A percentile compares a stretch with the other conserved stretches of the same genome.
phyloP scores from a whole-genome alignment of 345 rosid species.

The Eucalyptus camaldulensis region DNA sequence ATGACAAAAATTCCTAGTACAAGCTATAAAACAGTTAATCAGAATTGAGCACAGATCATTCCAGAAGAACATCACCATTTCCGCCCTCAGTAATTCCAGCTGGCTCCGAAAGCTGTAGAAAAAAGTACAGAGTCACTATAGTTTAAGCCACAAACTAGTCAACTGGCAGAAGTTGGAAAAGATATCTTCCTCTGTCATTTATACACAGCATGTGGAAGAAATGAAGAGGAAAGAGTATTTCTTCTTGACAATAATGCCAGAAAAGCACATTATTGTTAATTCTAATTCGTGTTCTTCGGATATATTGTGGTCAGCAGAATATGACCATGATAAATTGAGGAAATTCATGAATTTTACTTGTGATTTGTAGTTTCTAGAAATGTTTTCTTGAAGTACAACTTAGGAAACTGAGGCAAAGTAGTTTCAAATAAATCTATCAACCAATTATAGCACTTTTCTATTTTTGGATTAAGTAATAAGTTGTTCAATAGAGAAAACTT shows the following conservation, averaged over 20 bases:
- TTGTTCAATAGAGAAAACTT: neutral
- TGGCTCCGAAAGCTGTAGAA: conserved; percentile 85
- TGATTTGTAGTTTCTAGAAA: neutral
- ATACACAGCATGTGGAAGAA: neutral
- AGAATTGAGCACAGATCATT: neutral
- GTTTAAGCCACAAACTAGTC: neutral
- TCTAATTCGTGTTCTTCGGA: neutral
- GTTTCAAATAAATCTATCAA: neutral
- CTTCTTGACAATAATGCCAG: neutral
- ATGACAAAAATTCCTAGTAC: neutral
- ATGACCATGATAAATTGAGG: neutral
- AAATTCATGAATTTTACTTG: neutral
- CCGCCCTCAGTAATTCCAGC: conserved; percentile 69
- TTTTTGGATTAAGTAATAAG: neutral
- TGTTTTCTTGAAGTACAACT: neutral
- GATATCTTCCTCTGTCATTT: neutral
- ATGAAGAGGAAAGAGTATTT: neutral
- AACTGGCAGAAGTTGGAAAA: neutral
- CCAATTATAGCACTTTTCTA: neutral
- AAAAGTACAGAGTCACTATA: neutral
- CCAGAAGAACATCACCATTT: conserved; percentile 37
- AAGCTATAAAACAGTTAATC: neutral
- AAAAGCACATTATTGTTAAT: neutral
- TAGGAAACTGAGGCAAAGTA: neutral
- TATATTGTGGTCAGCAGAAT: neutral